Base-by-base conservation (phyloP, 2,329 filamentous ascomycete genomes). In the Phymatotrichopsis omnivora region DNA sequence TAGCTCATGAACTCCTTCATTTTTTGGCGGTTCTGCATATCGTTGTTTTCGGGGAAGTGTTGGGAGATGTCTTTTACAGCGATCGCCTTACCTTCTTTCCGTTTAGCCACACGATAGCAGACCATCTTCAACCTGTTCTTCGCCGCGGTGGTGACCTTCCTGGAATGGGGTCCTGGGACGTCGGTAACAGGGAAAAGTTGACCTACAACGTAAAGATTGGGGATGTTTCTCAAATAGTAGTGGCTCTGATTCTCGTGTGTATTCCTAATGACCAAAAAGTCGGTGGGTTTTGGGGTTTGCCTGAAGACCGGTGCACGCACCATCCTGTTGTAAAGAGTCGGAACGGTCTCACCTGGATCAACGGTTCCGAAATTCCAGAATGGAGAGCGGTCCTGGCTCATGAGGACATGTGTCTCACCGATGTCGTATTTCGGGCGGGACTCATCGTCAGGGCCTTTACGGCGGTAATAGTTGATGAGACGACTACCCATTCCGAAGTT, bases 51-150 rank as follows among this genome's bases (percentile, higher is more conserved):
- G 6, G 85, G 84, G 51, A 96, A 85, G 62, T 98, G 91, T 33
- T 78, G 82, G 2, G 87, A 95, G 28, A 98, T 82, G 58, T 89
- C 84, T n/a, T 76, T 76, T 12, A 93, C 75, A 17, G 79, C 79
- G 19, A 86, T 74, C 33, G 77, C 73, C 49, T 78, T 69, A 20
- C 80, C 75, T 14, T 76, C 70, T 57, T 80, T 85, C 58, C 84
- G 83, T 52, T 80, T 75, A 58, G 93, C 84, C 62, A 94, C 78
- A 39, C 91, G 82, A 63, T 85, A 95, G 0, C 86, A 83, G 29
- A 98, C 78, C 80, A 95, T 95, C 68, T 91, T 94, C 64, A 98
- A 79, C 27, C 91, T 78, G 64, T 91, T 93, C 69, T 98, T 98
- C 27, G 85, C 81, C n/a, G 89, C 86, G 46, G 93, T 94, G 0